Conservation (phyloP, 2,329 filamentous ascomycete species). For the Lachnellula hyalina region DNA sequence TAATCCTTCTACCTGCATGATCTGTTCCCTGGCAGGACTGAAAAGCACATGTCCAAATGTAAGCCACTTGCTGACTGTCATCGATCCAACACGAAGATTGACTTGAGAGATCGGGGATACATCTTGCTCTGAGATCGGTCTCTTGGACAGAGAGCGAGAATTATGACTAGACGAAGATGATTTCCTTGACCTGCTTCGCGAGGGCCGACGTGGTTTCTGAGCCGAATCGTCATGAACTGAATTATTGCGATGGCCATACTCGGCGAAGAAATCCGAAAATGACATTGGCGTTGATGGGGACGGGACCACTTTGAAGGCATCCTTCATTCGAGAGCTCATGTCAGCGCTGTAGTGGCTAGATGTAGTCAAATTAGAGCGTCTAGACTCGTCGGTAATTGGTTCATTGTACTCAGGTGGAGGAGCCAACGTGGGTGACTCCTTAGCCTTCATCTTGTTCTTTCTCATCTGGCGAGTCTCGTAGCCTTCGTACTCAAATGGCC, state of each 20-base stretch:
- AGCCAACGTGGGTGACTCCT: constrained; percentile 21
- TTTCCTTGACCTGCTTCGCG: constrained; percentile 15
- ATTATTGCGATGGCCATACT: constrained; percentile 36
- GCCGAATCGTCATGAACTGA: constrained; percentile 10
- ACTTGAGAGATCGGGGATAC: constrained; percentile 63
- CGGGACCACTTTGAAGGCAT: constrained; percentile 39
- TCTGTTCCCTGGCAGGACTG: constrained; percentile 69
- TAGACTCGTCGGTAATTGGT: constrained; percentile 3
- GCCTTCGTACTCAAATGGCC: constrained; percentile 51
- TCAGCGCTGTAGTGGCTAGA: constrained; percentile 52
- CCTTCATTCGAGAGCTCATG: constrained; percentile 47
- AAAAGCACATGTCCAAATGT: constrained; percentile 80
- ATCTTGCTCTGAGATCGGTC: constrained; percentile 32
- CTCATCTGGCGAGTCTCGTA: constrained; percentile 33
- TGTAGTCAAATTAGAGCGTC: constrained; percentile 28
- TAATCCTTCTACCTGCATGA: constrained; percentile 46
- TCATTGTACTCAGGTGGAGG: constrained; percentile 15
- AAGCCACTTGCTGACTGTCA: constrained; percentile 85
- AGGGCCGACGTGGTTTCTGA: constrained; percentile 6
- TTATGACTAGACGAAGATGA: constrained; percentile 19
- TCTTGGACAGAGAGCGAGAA: constrained; percentile 18
- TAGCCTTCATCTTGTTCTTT: constrained; percentile 20
- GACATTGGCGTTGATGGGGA: constrained; percentile 42
- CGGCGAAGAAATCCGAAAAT: constrained; percentile 38
- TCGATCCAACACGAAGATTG: constrained; percentile 71